phyloP scores from a whole-genome alignment of 331 rosid genomes.

The Quercus tomentella region DNA sequence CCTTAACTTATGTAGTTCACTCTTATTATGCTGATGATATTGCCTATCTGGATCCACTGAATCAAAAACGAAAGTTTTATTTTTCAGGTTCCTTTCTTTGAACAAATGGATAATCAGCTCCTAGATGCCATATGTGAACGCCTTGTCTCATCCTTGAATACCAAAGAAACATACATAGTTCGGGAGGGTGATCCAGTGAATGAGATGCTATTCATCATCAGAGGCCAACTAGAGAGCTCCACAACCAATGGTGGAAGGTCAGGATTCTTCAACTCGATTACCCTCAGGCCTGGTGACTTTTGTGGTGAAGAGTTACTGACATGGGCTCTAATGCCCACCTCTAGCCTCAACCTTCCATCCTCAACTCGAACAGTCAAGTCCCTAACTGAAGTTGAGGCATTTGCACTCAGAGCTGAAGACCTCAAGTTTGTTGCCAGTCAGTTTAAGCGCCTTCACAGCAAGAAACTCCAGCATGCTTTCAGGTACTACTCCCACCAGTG shows the following conservation, averaged over 20 bases:
- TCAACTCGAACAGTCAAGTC: conserved; percentile 75
- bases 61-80: background rate
- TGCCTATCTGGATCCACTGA: background rate
- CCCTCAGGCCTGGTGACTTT: conserved; percentile 69
- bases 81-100: conserved; percentile 76
- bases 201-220: conserved; percentile 79
- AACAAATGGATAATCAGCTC: conserved; percentile 86
- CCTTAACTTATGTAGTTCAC: background rate
- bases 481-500: conserved; percentile 88
- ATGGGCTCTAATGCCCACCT: conserved; percentile 63
- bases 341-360: conserved; percentile 57
- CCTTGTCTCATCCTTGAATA: conserved; percentile 67
- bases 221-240: conserved; percentile 85
- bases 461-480: conserved; percentile 81
- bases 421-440: conserved; percentile 72
- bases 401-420: conserved; percentile 80
- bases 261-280: conserved; percentile 76
- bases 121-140: conserved; percentile 96
- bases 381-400: conserved; percentile 77
- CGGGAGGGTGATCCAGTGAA: conserved; percentile 86
- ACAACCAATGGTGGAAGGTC: conserved; percentile 81
- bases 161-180: conserved; percentile 51
- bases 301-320: conserved; percentile 89
- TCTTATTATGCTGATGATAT: background rate
- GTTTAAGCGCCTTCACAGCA: conserved; percentile 81